Conservation (phyloP, 768 basidiomycete genomes). For the Boletus fagicola region DNA sequence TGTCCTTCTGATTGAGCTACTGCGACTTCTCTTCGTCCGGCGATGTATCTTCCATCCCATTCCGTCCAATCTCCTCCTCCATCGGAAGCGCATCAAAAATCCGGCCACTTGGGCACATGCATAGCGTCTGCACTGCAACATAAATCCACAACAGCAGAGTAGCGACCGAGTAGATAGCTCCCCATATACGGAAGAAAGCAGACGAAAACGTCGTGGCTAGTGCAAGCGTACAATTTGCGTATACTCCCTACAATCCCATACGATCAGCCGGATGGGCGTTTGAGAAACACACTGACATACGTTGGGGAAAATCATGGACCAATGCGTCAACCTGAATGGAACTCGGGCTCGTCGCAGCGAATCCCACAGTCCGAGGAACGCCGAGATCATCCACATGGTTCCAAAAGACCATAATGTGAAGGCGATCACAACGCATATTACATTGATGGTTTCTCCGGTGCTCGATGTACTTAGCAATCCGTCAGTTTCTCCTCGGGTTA, state of each 20-base stretch:
- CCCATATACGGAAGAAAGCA: constrained; percentile 53
- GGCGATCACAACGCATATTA: constrained; percentile 45
- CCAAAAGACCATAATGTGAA: constrained; percentile 62
- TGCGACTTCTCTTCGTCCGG: constrained; percentile 2
- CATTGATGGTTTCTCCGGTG: constrained; percentile 43
- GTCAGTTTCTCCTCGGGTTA: constrained; percentile 31
- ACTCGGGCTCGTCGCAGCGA: constrained; percentile 41
- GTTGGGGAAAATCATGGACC: constrained; percentile 73
- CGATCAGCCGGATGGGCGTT: not conserved
- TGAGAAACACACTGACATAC: constrained; percentile 34
- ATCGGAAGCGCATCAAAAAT: constrained; percentile 46
- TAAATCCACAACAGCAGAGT: constrained; percentile 54
- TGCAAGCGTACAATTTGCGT: constrained; percentile 59
- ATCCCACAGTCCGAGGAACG: constrained; percentile 47
- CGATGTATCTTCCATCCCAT: not conserved
- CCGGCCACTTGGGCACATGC: constrained; percentile 32
- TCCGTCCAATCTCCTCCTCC: constrained; percentile 31
- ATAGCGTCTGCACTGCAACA: constrained; percentile 44
- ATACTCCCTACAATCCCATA: constrained; percentile 48
- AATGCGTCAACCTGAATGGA: constrained; percentile 56
- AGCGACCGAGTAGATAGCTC: constrained; percentile 50
- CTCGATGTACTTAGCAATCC: constrained; percentile 35
- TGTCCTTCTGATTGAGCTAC: not conserved
- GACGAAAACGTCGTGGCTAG: constrained; percentile 52
- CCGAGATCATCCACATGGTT: constrained; percentile 61